phyloP scores from a whole-genome alignment of 805 yeast species.

The Metschnikowia gruessii region DNA sequence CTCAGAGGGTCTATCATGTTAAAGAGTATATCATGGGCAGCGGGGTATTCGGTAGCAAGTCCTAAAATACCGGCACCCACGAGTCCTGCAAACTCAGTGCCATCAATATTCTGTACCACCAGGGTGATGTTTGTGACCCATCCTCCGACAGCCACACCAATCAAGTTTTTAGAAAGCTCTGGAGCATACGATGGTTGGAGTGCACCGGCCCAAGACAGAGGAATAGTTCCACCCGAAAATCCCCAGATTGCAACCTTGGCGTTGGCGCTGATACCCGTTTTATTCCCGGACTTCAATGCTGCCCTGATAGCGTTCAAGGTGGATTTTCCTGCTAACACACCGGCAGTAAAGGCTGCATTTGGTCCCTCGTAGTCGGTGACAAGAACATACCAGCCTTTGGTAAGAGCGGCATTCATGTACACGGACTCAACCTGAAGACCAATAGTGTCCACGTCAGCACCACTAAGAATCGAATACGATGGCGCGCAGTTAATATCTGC shows the following conservation, averaged over 20 bases:
- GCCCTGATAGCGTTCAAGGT: conserved; percentile 33
- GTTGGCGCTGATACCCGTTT: conserved; percentile 21
- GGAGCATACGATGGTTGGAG: conserved; percentile 38
- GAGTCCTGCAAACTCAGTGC: conserved; percentile 30
- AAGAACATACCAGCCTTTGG: conserved; percentile 34
- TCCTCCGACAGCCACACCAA: conserved; percentile 39
- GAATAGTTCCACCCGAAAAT: conserved; percentile 40
- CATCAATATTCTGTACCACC: conserved; percentile 25
- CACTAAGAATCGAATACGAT: conserved; percentile 21
- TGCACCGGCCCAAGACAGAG: conserved; percentile 39
- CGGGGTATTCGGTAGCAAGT: conserved; percentile 31
- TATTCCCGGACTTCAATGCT: conserved; percentile 18
- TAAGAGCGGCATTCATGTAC: conserved; percentile 15
- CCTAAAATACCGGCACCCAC: conserved; percentile 31
- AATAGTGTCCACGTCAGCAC: conserved; percentile 16
- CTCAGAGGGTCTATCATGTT: neutral
- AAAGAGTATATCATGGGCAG: conserved; percentile 9
- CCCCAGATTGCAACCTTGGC: conserved; percentile 33
- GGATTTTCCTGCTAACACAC: conserved; percentile 30
- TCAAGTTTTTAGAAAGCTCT: conserved; percentile 22
- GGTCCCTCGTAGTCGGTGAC: conserved; percentile 38
- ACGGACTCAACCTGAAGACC: conserved; percentile 19
- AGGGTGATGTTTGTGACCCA: conserved; percentile 34
- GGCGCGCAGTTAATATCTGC: conserved; percentile 22
- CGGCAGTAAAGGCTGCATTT: conserved; percentile 32